A percentile compares a stretch with the other conserved stretches of the same genome.
Evolutionary conservation across 1,139 yeast species (phyloP).

Genomic region (Lodderomyces beijingensis): DNA sequence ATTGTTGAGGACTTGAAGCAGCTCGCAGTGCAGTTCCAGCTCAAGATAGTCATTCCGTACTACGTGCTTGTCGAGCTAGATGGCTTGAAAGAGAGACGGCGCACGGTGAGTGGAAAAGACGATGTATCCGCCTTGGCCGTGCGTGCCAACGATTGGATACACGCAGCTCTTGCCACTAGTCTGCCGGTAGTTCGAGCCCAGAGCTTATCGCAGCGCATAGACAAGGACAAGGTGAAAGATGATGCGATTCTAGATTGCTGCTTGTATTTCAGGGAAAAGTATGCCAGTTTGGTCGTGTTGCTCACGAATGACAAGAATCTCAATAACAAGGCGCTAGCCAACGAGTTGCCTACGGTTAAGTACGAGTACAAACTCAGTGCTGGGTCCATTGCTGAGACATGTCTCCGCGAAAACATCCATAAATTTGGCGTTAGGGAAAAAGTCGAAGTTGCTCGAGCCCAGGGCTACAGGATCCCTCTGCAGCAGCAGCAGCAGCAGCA

Average conservation of each 20-base stretch:
- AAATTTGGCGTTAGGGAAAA: conserved; percentile 16
- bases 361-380: conserved; percentile 1
- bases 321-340: conserved; percentile 70
- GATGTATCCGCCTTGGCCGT: conserved; percentile 40
- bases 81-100: conserved; percentile 55
- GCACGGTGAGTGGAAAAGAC: conserved; percentile 17
- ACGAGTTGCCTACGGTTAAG: conserved; percentile 51
- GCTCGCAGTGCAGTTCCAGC: conserved; percentile 37
- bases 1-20: conserved; percentile 48
- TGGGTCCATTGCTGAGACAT: conserved; percentile 46
- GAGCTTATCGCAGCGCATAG: conserved; percentile 47
- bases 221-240: conserved; percentile 50
- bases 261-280: conserved; percentile 48
- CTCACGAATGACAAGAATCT: conserved; percentile 81
- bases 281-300: conserved; percentile 51
- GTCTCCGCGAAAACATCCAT: conserved; percentile 38
- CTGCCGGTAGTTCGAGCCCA: conserved; percentile 62
- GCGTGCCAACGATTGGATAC: conserved; percentile 78
- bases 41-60: conserved; percentile 60
- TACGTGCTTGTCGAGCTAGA: conserved; percentile 75
- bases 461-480: background rate
- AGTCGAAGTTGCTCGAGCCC: background rate
- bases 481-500: background rate
- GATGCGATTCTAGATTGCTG: conserved; percentile 88
- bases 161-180: conserved; percentile 49